These are phyloP conservation scores for Tricholoma hemisulphureum DNA, from an alignment of 768 basidiomycete genomes.

Conservation along the genomic window DNA sequence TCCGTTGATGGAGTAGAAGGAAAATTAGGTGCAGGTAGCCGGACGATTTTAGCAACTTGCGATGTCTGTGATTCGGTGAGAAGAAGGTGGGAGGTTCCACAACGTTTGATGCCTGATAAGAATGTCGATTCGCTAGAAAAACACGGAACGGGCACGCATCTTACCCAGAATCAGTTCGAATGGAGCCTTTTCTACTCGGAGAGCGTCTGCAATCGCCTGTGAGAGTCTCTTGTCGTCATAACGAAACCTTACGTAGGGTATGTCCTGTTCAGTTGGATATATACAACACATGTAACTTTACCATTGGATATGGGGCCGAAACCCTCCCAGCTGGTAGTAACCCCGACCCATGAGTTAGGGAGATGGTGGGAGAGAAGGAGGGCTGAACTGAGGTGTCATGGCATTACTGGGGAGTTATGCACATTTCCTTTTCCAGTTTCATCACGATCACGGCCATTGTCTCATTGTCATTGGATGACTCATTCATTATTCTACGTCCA, in stretches of 20 bases:
- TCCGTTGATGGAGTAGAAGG: conserved; percentile 17
- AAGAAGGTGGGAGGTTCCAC: conserved; percentile 46
- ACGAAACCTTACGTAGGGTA: conserved; percentile 3
- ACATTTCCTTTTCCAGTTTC: neutral
- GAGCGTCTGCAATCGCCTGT: conserved; percentile 25
- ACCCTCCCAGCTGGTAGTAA: conserved; percentile 30
- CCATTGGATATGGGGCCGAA: conserved; percentile 24
- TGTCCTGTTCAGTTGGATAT: neutral
- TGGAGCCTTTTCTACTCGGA: conserved; percentile 24
- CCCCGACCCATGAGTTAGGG: conserved; percentile 9
- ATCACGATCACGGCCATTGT: too few species aligned
- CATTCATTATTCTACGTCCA: too few species aligned
- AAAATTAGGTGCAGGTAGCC: conserved; percentile 5
- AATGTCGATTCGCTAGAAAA: neutral
- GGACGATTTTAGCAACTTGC: conserved; percentile 18
- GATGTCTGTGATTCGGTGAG: conserved; percentile 34
- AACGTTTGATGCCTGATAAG: conserved; percentile 39
- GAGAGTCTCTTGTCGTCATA: conserved; percentile 37
- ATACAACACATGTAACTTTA: neutral
- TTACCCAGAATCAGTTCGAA: conserved; percentile 47
- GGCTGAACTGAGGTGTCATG: neutral
- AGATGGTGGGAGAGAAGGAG: neutral
- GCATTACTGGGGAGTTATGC: neutral
- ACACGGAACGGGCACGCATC: neutral
- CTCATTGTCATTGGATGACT: too few species aligned